phyloP scores from a whole-genome alignment of 2,329 filamentous ascomycete genomes.

The Penicillium sp. region DNA sequence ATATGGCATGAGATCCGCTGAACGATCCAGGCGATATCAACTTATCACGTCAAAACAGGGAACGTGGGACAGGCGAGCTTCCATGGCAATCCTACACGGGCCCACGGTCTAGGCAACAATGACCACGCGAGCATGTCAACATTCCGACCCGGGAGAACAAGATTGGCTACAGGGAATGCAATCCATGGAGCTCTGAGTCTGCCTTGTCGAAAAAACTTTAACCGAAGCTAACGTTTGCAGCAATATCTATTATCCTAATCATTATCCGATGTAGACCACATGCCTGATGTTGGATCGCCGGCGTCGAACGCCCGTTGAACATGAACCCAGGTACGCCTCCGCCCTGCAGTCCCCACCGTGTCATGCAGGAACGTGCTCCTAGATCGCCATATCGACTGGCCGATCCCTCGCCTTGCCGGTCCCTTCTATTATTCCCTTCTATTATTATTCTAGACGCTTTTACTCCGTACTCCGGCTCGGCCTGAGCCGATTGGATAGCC shows the following conservation, averaged over 20 bases:
- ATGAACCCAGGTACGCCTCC: not conserved
- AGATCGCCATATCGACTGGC: constrained; percentile 3
- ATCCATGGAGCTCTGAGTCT: not conserved
- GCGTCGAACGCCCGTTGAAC: not conserved
- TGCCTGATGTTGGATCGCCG: not conserved
- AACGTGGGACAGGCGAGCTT: not conserved
- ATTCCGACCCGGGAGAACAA: not conserved
- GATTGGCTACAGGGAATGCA: not conserved
- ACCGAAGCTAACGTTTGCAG: not conserved
- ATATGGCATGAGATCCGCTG: not conserved
- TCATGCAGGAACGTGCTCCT: constrained; percentile 4
- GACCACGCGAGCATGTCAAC: not conserved
- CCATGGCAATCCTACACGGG: not conserved
- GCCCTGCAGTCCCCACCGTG: not conserved
- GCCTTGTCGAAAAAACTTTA: not conserved
- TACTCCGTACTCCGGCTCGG: not conserved
- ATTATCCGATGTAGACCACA: not conserved
- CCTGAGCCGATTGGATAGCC: not conserved
- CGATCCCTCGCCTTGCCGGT: not conserved
- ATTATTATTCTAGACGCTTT: no score
- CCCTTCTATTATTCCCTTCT: not conserved
- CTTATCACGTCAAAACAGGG: not conserved
- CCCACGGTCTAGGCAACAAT: not conserved
- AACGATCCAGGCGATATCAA: not conserved
- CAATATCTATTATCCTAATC: not conserved